Base-by-base conservation (phyloP, 768 basidiomycete genomes). In the Vishniacozyma victoriae region DNA sequence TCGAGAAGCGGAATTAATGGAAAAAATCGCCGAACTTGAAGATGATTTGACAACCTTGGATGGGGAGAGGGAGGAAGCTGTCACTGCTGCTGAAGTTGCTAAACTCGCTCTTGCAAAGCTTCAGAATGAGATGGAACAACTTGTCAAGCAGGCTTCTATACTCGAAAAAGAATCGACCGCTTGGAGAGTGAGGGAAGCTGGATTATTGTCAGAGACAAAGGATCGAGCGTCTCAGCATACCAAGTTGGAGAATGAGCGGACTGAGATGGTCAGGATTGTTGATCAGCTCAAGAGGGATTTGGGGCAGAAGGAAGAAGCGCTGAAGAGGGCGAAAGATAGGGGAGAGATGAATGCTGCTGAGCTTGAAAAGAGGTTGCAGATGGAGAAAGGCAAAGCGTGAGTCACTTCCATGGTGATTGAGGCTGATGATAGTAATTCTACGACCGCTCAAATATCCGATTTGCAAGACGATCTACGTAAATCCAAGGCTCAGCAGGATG, bases 41-140 rank as follows among this genome's bases (percentile, higher is more conserved):
- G 76, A 77, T 3, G 92, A 96, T 60, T 77, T 93, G 37, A 87
- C 91, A 48, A 77, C 81, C 2, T 76, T 93, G 12, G 88, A 92
- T 59, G 84, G 83, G 3, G 89, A 96, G 62, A 78, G 93, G 7
- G 87, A 87, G 48, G 79, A 85, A 6, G 84, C 86, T 0, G 76
- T 90, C 63, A 77, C 79, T 31, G 76, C 84, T 35, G 55, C 59
- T 4, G 53, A 56, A 15, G 13, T 27, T 11, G 45, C 57, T 4
- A 66, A 64, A 42, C 47, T 60, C 16, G 38, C 46, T 42, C 24
- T 64, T 5, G 43, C 38, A 3, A 42, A 54, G 26, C 33, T 60
- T 4, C 54, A 57, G 36, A 33, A 37, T 18, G 60, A 67, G 26
- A 53, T 48, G 13, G 60, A 62, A 14, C 50, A 47, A n/a, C 42